These are phyloP conservation scores for Aphanomyces cochlioides DNA, from an alignment of 352 stramenopile species.

Conservation along the genomic window DNA sequence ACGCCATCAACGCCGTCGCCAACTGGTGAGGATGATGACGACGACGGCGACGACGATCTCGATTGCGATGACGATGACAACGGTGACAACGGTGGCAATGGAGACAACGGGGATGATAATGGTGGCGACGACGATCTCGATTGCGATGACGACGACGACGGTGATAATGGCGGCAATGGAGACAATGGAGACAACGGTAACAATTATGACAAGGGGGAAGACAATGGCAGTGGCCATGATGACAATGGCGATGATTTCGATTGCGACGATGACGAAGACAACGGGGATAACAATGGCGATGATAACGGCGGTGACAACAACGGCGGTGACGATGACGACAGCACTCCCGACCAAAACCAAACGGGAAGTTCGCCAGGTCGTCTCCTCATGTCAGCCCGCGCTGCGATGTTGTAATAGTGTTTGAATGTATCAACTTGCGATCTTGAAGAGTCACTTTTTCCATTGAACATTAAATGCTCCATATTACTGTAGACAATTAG, in stretches of 20 bases:
- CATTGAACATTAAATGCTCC: too few species aligned
- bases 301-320: neutral
- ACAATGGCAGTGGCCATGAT: neutral
- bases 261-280: slow-evolving; percentile 3
- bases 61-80: neutral
- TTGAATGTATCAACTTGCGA: too few species aligned
- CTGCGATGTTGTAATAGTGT: too few species aligned
- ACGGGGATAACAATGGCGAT: neutral
- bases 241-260: neutral
- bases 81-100: neutral
- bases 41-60: neutral
- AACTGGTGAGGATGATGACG: neutral
- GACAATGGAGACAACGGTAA: neutral
- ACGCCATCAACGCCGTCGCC: neutral
- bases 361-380: too few species aligned
- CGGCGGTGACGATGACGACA: neutral
- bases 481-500: too few species aligned
- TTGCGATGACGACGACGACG: neutral
- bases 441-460: too few species aligned
- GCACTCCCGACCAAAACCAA: too few species aligned
- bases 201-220: neutral
- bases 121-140: neutral
- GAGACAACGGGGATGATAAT: neutral
- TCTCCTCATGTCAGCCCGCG: too few species aligned
- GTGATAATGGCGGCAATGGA: neutral